These are phyloP conservation scores for Synchytrium microbalum DNA, from an alignment of 371 early-diverging fungal genomes.

Conservation along the genomic window DNA sequence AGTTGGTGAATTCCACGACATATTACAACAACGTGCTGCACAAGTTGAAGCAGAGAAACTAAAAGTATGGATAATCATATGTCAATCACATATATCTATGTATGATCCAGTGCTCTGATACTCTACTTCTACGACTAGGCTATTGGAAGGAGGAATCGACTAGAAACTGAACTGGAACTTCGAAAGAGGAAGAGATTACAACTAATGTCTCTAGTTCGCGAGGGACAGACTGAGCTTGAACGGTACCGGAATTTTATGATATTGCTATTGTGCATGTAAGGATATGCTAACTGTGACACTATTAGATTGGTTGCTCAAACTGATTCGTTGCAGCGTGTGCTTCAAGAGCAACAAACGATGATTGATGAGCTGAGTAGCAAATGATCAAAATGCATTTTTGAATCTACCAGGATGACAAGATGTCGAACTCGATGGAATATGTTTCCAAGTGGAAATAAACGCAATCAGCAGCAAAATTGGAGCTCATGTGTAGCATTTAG, in stretches of 20 bases:
- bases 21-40: constrained; percentile 29
- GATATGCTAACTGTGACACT: neutral
- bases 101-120: neutral
- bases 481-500: too few relatives aligned
- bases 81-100: neutral
- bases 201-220: constrained; percentile 24
- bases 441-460: too few relatives aligned
- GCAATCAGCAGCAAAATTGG: too few relatives aligned
- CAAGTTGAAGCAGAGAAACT: constrained; percentile 42
- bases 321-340: neutral
- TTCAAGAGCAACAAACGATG: constrained; percentile 4
- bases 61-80: constrained; percentile 14
- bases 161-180: constrained; percentile 29
- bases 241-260: constrained; percentile 14
- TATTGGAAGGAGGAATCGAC: constrained; percentile 34
- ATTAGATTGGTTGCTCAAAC: neutral
- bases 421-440: too few relatives aligned
- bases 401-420: too few relatives aligned
- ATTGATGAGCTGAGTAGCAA: constrained; percentile 2
- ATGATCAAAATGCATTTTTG: too few relatives aligned
- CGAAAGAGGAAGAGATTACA: constrained; percentile 20
- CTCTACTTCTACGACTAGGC: constrained; percentile 19
- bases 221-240: constrained; percentile 38
- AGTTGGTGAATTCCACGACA: constrained; percentile 25
- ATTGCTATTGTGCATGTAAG: neutral